Conservation (phyloP, 805 yeast genomes). For the Vanderwaltozyma polyspora region DNA sequence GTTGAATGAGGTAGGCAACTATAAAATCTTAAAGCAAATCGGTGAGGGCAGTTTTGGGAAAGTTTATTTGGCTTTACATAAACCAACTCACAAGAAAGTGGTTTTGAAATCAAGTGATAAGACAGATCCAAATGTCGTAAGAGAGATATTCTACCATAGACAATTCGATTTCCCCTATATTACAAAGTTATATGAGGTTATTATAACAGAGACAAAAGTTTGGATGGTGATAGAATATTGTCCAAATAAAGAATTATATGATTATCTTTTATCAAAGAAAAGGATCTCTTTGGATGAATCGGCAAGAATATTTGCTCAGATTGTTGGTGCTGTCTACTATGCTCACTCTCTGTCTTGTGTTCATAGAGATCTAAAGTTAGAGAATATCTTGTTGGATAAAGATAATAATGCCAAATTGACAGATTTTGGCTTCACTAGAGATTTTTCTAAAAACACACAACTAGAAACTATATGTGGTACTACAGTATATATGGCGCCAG, state of each 20-base stretch:
- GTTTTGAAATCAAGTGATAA: constrained; percentile 75
- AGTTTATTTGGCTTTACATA: constrained; percentile 76
- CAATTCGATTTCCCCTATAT: constrained; percentile 78
- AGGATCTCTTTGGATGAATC: constrained; percentile 42
- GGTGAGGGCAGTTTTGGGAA: constrained; percentile 93
- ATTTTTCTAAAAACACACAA: constrained; percentile 42
- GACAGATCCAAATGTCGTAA: constrained; percentile 72
- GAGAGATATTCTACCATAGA: constrained; percentile 82
- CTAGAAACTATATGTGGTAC: constrained; percentile 89
- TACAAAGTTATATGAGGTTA: constrained; percentile 74
- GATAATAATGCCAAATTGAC: constrained; percentile 60
- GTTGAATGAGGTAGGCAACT: constrained; percentile 67
- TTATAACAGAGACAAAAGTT: constrained; percentile 64
- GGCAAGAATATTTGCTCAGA: constrained; percentile 48
- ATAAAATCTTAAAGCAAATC: constrained; percentile 56
- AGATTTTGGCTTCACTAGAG: constrained; percentile 92
- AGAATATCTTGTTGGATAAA: constrained; percentile 56
- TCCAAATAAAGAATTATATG: constrained; percentile 67
- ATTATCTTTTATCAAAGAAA: constrained; percentile 44
- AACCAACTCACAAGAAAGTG: constrained; percentile 60
- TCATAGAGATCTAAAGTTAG: constrained; percentile 78
- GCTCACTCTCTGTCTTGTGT: constrained; percentile 70
- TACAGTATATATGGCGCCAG: constrained; percentile 95
- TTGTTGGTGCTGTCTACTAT: constrained; percentile 47
- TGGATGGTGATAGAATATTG: constrained; percentile 91